Evolutionary conservation across 148 eudicot species (phyloP).

Genomic region (Linanthus parryae): DNA sequence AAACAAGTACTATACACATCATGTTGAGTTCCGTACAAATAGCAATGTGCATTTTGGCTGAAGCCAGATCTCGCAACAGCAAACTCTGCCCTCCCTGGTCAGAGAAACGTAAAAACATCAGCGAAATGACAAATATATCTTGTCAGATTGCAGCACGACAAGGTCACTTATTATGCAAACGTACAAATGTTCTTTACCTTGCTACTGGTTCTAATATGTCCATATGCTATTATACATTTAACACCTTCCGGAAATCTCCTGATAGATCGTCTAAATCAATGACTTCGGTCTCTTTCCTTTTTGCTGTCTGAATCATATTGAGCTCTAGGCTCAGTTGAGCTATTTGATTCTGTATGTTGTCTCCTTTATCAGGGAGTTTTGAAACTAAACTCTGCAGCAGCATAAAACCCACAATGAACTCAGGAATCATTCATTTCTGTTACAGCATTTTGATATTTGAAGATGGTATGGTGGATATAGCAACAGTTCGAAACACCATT

Average conservation of each 20-base stretch:
- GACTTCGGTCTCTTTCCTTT: constrained; percentile 22
- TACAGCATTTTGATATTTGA: background rate
- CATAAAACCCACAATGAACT: background rate
- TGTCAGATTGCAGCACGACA: too few relatives aligned
- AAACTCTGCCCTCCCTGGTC: too few relatives aligned
- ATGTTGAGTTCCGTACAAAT: too few relatives aligned
- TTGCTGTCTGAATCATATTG: constrained; percentile 25
- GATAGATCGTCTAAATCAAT: constrained; percentile 60
- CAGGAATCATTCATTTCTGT: background rate
- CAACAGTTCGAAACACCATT: background rate
- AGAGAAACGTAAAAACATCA: too few relatives aligned
- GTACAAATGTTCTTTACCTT: too few relatives aligned
- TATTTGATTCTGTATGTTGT: constrained; percentile 63
- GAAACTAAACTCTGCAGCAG: constrained; percentile 50
- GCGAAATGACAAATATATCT: too few relatives aligned
- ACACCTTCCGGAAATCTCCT: constrained; percentile 34
- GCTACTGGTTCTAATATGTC: too few relatives aligned
- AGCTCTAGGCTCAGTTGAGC: constrained; percentile 51
- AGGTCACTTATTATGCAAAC: too few relatives aligned
- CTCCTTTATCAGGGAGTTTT: constrained; percentile 71
- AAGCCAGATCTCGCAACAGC: too few relatives aligned
- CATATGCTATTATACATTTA: constrained; percentile 43
- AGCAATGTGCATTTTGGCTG: too few relatives aligned
- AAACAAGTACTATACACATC: too few relatives aligned
- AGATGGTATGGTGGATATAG: background rate